Base-by-base conservation (phyloP, 345 rosid species). In the Rhodomyrtus tomentosa region DNA sequence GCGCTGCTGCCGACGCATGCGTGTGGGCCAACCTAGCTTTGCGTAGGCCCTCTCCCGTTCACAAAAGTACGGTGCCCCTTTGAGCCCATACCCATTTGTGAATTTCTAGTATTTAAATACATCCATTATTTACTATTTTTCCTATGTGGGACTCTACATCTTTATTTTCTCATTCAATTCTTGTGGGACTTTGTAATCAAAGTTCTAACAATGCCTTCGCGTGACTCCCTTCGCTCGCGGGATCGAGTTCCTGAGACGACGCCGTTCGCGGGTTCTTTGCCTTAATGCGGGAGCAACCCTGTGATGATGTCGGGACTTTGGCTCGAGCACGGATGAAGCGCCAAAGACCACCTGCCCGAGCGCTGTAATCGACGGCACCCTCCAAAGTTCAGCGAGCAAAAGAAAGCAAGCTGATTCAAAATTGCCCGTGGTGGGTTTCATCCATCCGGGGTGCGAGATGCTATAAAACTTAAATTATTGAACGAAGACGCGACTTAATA, bases 401-500 rank as follows among this genome's bases (percentile, higher is more conserved):
- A 42, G 11, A 7, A 7, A 62, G 42, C 11, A 32, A 58, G 20
- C 11, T 58, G 21, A 58, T 58, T n/a, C n/a, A n/a, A 11, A 51
- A 58, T 58, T 27, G 72, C 10, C 7, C 4, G 2, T 27, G 72
- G 38, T 14, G 14, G 38, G 20, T 58, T 58, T 58, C 9, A 3
- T 27, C 29, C 20, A 5, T 58, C 3, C 4, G 18, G 72, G 5
- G 1, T 2, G 22, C 36, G 24, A 68, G 12, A 68, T 68, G 1
- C 36, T 36, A 1, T 32, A 29, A 59, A 59, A 2, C 29, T 13
- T 3, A 29, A 59, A 15, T 1, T 36, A 0, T 36, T 68, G 2
- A 0, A 18, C 20, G 0, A 68, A 68, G 0, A 32, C 0, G 3
- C 9, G 24, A 68, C 10, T 32, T 36, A 29, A 59, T 59, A 29